phyloP scores from a whole-genome alignment of 2,329 filamentous ascomycete species.

The Tolypocladium sp. region DNA sequence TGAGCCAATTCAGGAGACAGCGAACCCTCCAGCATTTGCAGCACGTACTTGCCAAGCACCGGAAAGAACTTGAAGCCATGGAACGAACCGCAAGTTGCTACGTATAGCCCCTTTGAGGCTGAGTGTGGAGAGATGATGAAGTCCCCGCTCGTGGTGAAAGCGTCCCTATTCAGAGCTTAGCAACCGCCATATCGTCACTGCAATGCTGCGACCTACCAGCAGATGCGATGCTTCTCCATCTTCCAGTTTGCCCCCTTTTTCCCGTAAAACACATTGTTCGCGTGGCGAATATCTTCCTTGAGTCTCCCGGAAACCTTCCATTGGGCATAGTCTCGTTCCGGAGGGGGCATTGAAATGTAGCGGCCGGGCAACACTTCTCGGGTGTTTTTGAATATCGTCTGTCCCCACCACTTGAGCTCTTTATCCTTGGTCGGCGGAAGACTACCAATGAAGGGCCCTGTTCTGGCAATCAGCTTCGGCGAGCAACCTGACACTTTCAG shows the following conservation, averaged over 20 bases:
- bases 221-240: conserved; percentile 54
- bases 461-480: conserved; percentile 15
- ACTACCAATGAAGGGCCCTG: conserved; percentile 48
- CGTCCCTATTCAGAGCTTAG: conserved; percentile 40
- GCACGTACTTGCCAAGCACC: conserved; percentile 51
- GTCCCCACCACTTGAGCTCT: conserved; percentile 53
- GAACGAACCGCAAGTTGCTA: conserved; percentile 58
- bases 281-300: conserved; percentile 49
- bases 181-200: background rate
- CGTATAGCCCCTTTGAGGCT: conserved; percentile 41
- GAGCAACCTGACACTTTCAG: no score
- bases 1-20: conserved; percentile 31
- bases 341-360: conserved; percentile 47
- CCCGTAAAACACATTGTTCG: conserved; percentile 51
- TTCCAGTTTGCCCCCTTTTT: conserved; percentile 45
- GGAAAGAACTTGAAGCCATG: conserved; percentile 63
- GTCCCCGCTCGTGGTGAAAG: conserved; percentile 51
- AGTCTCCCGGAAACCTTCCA: conserved; percentile 49
- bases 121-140: conserved; percentile 53
- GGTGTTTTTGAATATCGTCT: conserved; percentile 49
- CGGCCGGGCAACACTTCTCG: conserved; percentile 42
- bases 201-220: conserved; percentile 42
- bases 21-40: conserved; percentile 41
- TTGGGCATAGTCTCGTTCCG: conserved; percentile 47
- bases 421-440: conserved; percentile 42